Base-by-base conservation (phyloP, 139 green algal species). In the Yamagishiella unicocca region DNA sequence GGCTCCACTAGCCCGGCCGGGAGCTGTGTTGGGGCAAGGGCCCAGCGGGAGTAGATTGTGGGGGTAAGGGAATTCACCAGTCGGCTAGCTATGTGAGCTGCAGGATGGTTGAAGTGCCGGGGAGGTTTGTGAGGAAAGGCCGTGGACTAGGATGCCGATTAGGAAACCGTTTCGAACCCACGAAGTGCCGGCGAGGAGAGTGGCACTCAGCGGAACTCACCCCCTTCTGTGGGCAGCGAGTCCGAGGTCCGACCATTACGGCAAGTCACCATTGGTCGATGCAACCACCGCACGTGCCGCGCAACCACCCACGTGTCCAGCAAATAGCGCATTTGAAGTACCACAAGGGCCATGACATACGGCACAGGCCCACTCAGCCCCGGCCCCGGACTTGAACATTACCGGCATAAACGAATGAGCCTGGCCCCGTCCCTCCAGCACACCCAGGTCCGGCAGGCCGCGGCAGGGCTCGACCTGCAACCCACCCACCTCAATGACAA, bases 401-500 rank as follows among this genome's bases (percentile, higher is more conserved):
- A n/a, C 19, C 58, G 17, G 19, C 19, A n/a, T 33, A 14, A 67
- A 29, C 58, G 6, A 29, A 67, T 31, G n/a, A 35, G 6, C 58
- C 19, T 22, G 58, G 17, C 17, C 58, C 19, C 58, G 22, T 6
- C 58, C 58, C 58, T 31, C 14, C 58, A 27, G 19, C 58, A 6
- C 58, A 67, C 58, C 42, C 71, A 17, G 0, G 25, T 42, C 42
- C 29, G 29, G 8, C 8, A n/a, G n/a, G n/a, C n/a, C n/a, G n/a
- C n/a, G n/a, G n/a, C n/a, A n/a, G n/a, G n/a, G n/a, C n/a, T n/a
- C n/a, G n/a, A n/a, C n/a, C n/a, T n/a, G n/a, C n/a, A n/a, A n/a
- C n/a, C n/a, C n/a, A n/a, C 74, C 1, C 42, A 85, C 79, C 79
- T 85, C 79, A 14, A 85, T 58, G 2, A 75, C 61, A 19, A 45